These are phyloP conservation scores for Eucalyptus marginata DNA, from an alignment of 345 rosid genomes.

Conservation along the genomic window DNA sequence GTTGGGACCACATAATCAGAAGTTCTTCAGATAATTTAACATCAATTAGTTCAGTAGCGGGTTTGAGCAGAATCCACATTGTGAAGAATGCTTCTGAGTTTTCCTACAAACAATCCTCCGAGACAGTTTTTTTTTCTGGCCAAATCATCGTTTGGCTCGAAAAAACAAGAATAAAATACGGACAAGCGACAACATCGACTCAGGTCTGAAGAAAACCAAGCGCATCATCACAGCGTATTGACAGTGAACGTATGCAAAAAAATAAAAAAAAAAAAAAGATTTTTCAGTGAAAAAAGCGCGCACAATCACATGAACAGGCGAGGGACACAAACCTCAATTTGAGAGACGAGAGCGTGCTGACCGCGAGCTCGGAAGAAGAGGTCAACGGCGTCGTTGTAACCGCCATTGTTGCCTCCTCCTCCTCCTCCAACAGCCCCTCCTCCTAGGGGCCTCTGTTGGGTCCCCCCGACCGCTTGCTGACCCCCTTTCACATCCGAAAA, in stretches of 20 bases:
- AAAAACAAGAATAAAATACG: not conserved
- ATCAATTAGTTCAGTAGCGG: not conserved
- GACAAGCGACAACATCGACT: not conserved
- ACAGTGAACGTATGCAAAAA: not conserved
- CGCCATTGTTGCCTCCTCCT: conserved; percentile 2
- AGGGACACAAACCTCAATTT: conserved; percentile 46
- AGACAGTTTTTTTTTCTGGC: not conserved
- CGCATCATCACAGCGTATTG: not conserved
- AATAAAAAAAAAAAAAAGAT: not conserved
- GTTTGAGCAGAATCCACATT: not conserved
- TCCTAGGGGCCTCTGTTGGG: conserved; percentile 12
- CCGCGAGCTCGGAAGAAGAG: conserved; percentile 52
- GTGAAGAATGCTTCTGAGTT: not conserved
- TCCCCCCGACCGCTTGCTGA: conserved; percentile 63
- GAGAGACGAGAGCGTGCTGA: conserved; percentile 36
- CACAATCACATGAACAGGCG: not conserved
- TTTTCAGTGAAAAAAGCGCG: not conserved
- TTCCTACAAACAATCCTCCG: not conserved
- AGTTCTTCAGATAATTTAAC: not conserved
- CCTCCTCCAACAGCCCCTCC: not conserved
- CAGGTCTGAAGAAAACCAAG: not conserved
- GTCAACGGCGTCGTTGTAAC: conserved; percentile 60
- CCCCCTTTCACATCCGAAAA: conserved; percentile 57
- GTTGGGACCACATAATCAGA: not conserved
- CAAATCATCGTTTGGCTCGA: not conserved